Percentiles rank a stretch among this genome's conserved stretches.
These are phyloP conservation scores for Mortierella alpina DNA, from an alignment of 192 early-diverging fungal species.

Conservation along the genomic window DNA sequence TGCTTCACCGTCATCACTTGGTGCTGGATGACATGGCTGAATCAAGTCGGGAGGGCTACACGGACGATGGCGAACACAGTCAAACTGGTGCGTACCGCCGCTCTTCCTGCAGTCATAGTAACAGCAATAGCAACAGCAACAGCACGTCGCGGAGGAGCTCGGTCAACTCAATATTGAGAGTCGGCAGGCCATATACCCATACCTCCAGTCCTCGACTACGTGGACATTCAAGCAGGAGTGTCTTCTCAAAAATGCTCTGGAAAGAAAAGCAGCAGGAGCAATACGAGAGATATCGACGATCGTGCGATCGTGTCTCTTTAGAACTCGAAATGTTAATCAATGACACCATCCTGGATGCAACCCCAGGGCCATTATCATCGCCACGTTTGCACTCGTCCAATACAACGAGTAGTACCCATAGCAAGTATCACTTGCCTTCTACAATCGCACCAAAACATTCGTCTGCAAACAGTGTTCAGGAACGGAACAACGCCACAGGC, in stretches of 20 bases:
- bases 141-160: not conserved
- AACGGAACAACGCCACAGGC: not conserved
- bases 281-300: slow-evolving; percentile 39
- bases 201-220: slow-evolving; percentile 8
- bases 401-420: too few relatives aligned
- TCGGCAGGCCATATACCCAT: not conserved
- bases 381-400: not conserved
- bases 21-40: not conserved
- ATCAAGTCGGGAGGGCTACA: not conserved
- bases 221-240: slow-evolving; percentile 5
- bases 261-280: slow-evolving; percentile 49
- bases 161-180: not conserved
- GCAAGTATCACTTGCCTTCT: too few relatives aligned
- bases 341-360: slow-evolving; percentile 13
- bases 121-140: not conserved
- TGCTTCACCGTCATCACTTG: not conserved
- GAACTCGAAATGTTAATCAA: slow-evolving; percentile 37
- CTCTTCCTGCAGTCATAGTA: slow-evolving; percentile 6
- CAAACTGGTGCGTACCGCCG: not conserved
- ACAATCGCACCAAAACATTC: too few relatives aligned
- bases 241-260: slow-evolving; percentile 39
- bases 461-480: too few relatives aligned
- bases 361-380: not conserved
- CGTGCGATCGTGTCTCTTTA: slow-evolving; percentile 36
- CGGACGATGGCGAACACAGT: slow-evolving; percentile 16